Evolutionary conservation across 2,329 filamentous ascomycete species (phyloP).

Genomic region (Karstenula rhodostoma): DNA sequence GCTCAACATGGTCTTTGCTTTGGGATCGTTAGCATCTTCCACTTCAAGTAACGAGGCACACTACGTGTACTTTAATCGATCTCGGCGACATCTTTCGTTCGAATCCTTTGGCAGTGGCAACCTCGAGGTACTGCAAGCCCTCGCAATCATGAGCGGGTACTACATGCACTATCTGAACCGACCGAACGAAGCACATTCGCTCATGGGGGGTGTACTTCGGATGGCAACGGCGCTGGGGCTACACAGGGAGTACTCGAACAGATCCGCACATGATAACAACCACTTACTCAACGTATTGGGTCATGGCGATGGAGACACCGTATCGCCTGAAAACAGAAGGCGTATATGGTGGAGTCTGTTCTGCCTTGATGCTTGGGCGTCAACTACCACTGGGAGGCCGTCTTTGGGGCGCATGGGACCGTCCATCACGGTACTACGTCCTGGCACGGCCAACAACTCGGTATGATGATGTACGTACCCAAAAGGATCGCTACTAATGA

Average conservation of each 20-base stretch:
- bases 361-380: constrained; percentile 55
- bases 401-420: constrained; percentile 49
- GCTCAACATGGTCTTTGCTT: constrained; percentile 78
- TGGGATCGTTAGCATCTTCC: constrained; percentile 75
- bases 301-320: constrained; percentile 42
- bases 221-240: constrained; percentile 79
- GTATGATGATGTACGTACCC: constrained; percentile 26
- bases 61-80: constrained; percentile 73
- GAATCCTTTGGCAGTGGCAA: constrained; percentile 74
- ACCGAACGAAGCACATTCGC: constrained; percentile 77
- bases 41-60: constrained; percentile 71
- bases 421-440: constrained; percentile 49
- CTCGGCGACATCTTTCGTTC: constrained; percentile 71
- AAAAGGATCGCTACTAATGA: background rate
- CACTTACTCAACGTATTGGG: constrained; percentile 30
- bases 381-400: constrained; percentile 54
- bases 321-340: constrained; percentile 50
- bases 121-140: constrained; percentile 75
- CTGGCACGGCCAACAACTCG: constrained; percentile 43
- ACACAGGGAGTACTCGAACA: constrained; percentile 68
- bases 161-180: constrained; percentile 82
- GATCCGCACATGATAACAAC: constrained; percentile 20
- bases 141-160: constrained; percentile 76
- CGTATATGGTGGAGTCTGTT: constrained; percentile 57
- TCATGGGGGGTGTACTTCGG: constrained; percentile 74